Percentiles rank a stretch among this genome's conserved stretches.
phyloP scores from a whole-genome alignment of 2,329 filamentous ascomycete species.

The Venturia carpophila region DNA sequence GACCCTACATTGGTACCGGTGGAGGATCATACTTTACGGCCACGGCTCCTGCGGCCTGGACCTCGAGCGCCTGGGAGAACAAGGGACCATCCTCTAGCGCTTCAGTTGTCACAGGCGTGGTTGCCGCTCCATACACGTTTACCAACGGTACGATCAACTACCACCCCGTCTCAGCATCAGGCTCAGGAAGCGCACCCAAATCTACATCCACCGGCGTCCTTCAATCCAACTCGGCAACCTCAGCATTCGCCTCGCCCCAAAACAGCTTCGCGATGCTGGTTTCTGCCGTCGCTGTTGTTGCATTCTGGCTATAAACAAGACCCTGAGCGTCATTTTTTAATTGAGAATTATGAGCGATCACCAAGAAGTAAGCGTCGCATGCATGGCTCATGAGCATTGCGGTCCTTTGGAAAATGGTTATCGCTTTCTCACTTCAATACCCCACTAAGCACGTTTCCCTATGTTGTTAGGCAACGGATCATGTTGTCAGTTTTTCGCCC shows the following conservation, averaged over 20 bases:
- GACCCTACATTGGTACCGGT: not conserved
- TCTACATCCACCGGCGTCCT: not conserved
- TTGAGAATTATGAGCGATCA: not conserved
- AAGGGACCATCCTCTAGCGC: not conserved
- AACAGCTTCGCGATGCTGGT: not conserved
- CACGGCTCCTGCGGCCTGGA: not conserved
- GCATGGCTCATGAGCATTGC: not conserved
- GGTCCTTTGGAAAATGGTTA: not conserved
- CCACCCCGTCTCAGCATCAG: not conserved
- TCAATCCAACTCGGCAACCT: slow-evolving; percentile 10
- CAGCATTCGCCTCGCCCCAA: slow-evolving; percentile 7
- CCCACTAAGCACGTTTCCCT: not conserved
- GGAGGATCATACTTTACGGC: not conserved
- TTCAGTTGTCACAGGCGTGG: not conserved
- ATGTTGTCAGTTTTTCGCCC: not conserved
- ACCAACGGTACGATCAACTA: slow-evolving; percentile 13
- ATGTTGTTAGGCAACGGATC: not conserved
- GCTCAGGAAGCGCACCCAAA: not conserved
- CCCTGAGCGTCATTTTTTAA: not conserved
- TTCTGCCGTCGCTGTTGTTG: not conserved
- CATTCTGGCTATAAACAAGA: slow-evolving; percentile 12
- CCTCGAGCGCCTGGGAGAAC: not conserved
- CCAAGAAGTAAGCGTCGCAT: not conserved
- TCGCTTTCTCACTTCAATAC: not conserved
- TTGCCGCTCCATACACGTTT: slow-evolving; percentile 7